Evolutionary conservation across 169 alveolate species (phyloP), one percentile per base, ranked within the genome.

Genomic region (Plasmodium gaboni): DNA sequence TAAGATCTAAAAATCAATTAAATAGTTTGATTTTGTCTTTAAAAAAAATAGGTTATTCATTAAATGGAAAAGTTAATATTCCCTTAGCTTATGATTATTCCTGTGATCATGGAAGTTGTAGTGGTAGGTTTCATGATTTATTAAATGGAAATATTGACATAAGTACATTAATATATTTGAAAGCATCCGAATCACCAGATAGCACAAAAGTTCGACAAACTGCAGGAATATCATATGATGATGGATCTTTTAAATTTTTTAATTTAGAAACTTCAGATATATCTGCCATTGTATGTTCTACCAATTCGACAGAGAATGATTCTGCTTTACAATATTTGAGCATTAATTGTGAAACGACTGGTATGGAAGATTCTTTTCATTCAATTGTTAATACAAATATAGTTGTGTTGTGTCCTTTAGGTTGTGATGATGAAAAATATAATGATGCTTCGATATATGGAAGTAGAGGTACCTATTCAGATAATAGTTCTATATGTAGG

Each of bases 51-150:
- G 97, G 97, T 4, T 92, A 93, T 65, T 83, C 87, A 10, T 68
- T 93, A 19, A 92, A 95, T 44, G 95, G 93, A 17, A 96, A 93
- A 48, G 94, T 93, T 55, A 95, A 92, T 42, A 92, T 96, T 22
- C 98, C 98, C 55, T 73, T 96, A 26, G 98, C 98, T 2, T 95
- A 92, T 80, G 97, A 95, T 74, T 95, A 91, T 65, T 92, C 95
- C 24, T 95, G 97, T 64, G 88, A 87, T 72, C 93, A 87, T 46
- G 95, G 96, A 15, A 92, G 95, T 44, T 95, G 97, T 64, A 78
- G 95, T 22, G 95, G 96, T 71, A 95, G 93, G 59, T 96, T 92
- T 89, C 93, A 92, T 74, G 98, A 95, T 73, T 88, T 95, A 63
- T 87, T 93, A 88, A 93, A 85, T 65, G 92, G 95, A n/a, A 89